Conservation (phyloP, 2,329 filamentous ascomycete species). For the Hymenoscyphus infarciens region DNA sequence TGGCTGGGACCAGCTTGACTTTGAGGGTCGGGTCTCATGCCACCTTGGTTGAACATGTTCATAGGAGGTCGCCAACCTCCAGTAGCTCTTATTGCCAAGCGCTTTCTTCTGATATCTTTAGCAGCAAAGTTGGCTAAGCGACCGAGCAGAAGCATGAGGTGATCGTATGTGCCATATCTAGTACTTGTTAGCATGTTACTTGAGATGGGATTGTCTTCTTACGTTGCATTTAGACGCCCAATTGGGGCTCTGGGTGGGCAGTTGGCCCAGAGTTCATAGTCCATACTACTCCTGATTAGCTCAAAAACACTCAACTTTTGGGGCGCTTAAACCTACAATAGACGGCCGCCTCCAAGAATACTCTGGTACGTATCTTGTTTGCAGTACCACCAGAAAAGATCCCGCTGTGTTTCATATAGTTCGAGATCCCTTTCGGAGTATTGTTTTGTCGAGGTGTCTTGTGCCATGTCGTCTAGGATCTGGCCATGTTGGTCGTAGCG, state of each 20-base stretch:
- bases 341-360: slow-evolving; percentile 76
- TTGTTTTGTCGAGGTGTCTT: slow-evolving; percentile 13
- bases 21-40: slow-evolving; percentile 11
- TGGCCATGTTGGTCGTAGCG: slow-evolving; percentile 56
- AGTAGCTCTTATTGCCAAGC: slow-evolving; percentile 59
- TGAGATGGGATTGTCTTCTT: slow-evolving; percentile 34
- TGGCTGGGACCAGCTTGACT: slow-evolving; percentile 7
- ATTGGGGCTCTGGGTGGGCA: slow-evolving; percentile 82
- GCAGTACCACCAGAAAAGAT: slow-evolving; percentile 93
- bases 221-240: slow-evolving; percentile 70
- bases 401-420: slow-evolving; percentile 74
- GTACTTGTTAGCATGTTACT: slow-evolving; percentile 20
- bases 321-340: slow-evolving; percentile 64
- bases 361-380: slow-evolving; percentile 94
- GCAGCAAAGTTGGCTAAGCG: slow-evolving; percentile 75
- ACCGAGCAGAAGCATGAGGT: slow-evolving; percentile 76
- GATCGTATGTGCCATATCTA: slow-evolving; percentile 85
- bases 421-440: slow-evolving; percentile 60
- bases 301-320: slow-evolving; percentile 8
- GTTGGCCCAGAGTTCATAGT: slow-evolving; percentile 77
- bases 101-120: slow-evolving; percentile 74
- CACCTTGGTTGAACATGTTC: slow-evolving; percentile 11
- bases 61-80: slow-evolving; percentile 36
- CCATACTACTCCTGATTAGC: slow-evolving; percentile 42
- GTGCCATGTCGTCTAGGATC: slow-evolving; percentile 35